These are phyloP conservation scores for Kwoniella mangroviensis DNA, from an alignment of 768 basidiomycete genomes.

Conservation along the genomic window DNA sequence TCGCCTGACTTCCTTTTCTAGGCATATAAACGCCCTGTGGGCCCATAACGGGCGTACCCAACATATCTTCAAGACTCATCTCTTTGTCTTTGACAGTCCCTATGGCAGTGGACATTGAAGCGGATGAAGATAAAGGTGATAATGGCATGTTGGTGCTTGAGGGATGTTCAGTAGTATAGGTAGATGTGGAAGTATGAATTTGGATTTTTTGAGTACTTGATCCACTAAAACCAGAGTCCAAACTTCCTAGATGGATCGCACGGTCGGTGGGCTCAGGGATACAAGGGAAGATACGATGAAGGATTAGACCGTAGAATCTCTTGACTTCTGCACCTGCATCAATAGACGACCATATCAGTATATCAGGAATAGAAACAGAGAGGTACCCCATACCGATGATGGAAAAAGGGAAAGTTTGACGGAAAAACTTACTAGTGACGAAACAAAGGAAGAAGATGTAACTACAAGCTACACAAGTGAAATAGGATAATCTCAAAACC, in stretches of 20 bases:
- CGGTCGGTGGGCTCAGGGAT: slow-evolving; percentile 21
- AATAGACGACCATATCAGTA: neutral
- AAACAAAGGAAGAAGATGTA: slow-evolving; percentile 55
- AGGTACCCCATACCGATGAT: no score
- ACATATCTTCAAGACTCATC: slow-evolving; percentile 29
- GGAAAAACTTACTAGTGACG: slow-evolving; percentile 48
- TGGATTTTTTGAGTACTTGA: slow-evolving; percentile 1
- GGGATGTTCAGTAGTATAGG: slow-evolving; percentile 1
- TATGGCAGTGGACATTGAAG: neutral
- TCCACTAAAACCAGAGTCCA: slow-evolving; percentile 5
- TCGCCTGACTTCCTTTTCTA: slow-evolving; percentile 6
- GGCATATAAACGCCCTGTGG: slow-evolving; percentile 17
- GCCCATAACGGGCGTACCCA: slow-evolving; percentile 21
- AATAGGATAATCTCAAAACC: slow-evolving; percentile 43
- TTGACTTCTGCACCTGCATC: slow-evolving; percentile 46
- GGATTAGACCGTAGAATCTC: slow-evolving; percentile 41
- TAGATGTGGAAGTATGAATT: slow-evolving; percentile 8
- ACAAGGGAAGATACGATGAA: slow-evolving; percentile 41
- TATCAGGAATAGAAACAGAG: no score
- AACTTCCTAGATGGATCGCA: slow-evolving; percentile 7
- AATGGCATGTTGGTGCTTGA: neutral
- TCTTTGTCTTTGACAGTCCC: slow-evolving; percentile 9
- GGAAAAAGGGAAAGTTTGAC: no score
- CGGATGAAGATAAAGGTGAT: neutral
- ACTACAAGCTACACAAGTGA: slow-evolving; percentile 51